Conservation (phyloP, 805 yeast genomes). For the Monosporozyma unispora region DNA sequence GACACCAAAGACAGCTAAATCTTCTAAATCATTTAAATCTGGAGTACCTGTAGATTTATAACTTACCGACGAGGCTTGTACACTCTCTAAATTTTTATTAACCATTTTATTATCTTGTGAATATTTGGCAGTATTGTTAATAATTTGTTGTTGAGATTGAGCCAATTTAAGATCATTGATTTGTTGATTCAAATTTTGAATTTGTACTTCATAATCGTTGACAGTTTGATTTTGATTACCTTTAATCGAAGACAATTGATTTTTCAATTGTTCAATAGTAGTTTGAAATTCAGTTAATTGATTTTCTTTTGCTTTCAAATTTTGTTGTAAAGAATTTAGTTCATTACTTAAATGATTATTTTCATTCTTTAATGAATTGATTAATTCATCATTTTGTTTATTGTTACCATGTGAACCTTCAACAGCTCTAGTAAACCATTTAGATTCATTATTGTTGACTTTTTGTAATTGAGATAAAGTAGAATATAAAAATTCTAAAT, state of each 20-base stretch:
- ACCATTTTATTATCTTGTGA: neutral
- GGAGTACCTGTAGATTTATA: constrained; percentile 27
- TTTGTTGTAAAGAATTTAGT: constrained; percentile 11
- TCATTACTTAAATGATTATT: constrained; percentile 9
- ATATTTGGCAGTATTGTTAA: neutral
- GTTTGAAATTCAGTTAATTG: constrained; percentile 5
- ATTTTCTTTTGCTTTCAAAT: constrained; percentile 12
- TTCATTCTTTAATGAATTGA: constrained; percentile 6
- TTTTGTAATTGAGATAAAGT: constrained; percentile 55
- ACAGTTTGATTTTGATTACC: neutral
- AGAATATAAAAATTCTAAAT: constrained; percentile 79
- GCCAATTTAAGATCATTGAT: neutral
- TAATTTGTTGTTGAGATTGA: neutral
- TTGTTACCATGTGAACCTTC: neutral
- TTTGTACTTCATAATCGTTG: neutral
- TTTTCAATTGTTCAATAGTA: constrained; percentile 3
- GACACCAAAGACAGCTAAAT: constrained; percentile 26
- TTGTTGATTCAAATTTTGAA: constrained; percentile 2
- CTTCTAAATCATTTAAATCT: constrained; percentile 25
- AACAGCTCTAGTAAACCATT: constrained; percentile 23
- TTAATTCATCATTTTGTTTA: neutral
- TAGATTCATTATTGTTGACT: constrained; percentile 36
- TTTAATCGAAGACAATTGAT: constrained; percentile 1
- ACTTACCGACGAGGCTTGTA: constrained; percentile 1
- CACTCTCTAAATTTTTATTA: constrained; percentile 1